Base-by-base conservation (phyloP, 192 early-diverging fungal species). In the Backusella sp. region DNA sequence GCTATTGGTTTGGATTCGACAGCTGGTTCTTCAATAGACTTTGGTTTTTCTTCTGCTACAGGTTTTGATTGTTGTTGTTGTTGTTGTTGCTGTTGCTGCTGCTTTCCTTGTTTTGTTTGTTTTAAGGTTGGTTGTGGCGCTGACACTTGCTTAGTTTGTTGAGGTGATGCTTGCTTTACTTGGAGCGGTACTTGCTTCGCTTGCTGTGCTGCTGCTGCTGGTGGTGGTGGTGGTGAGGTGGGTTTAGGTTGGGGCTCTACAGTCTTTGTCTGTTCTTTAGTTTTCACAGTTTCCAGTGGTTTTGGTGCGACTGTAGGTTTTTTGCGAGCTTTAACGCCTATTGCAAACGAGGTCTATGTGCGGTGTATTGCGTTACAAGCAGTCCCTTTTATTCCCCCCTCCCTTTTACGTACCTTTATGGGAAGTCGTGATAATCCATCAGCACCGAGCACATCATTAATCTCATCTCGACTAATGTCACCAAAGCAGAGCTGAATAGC, bases 401-500 rank as follows among this genome's bases (percentile, higher is more conserved):
- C 26, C 26, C 21, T 23, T 26, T 26, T 32, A 37, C 74, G 52
- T 87, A 87, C 86, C 77, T 72, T 71, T 53, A 79, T 75, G n/a
- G 80, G 77, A 17, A 74, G 70, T 39, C 30, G 42, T 62, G 78
- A 75, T 36, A 76, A 74, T 19, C 77, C 79, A 68, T 80, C 81
- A 6, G 81, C 79, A 21, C 46, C 80, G 75, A 88, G 73, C 49
- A 85, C 82, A 46, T 71, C 82, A 62, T 86, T 86, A 66, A 88
- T 88, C 59, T 85, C 87, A 59, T 88, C 85, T 56, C 87, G 77
- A 62, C 78, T 75, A 26, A 88, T 79, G 70, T 86, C 82, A 70
- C 87, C 87, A 77, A 86, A 88, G 70, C 80, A 81, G 36, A 79
- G 44, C 26, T 62, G 56, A 26, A 70, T 65, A 26, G 76, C 32